Evolutionary conservation across 768 basidiomycete genomes (phyloP).

Genomic region (Aureoboletus auriporus): DNA sequence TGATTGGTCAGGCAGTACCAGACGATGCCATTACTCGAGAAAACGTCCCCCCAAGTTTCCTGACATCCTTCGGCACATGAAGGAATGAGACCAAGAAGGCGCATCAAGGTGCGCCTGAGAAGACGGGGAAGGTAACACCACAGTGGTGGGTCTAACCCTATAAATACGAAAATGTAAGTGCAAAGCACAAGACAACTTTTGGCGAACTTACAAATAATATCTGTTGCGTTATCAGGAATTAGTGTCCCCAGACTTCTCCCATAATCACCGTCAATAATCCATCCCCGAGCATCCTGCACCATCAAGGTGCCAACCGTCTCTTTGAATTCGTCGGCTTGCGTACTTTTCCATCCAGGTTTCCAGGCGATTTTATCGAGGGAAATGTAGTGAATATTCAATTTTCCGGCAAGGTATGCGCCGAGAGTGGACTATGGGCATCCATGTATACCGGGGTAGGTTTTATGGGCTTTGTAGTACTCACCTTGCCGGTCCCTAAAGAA

Average conservation of each 20-base stretch:
- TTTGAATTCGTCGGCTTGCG: slow-evolving; percentile 25
- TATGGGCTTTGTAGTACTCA: slow-evolving; percentile 8
- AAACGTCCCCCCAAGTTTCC: slow-evolving; percentile 37
- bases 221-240: slow-evolving; percentile 39
- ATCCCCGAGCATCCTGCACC: slow-evolving; percentile 35
- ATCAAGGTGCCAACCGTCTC: slow-evolving; percentile 19
- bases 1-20: slow-evolving; percentile 47
- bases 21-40: slow-evolving; percentile 49
- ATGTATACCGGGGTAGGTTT: neutral
- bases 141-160: slow-evolving; percentile 70
- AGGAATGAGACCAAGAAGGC: slow-evolving; percentile 32
- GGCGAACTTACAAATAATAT: slow-evolving; percentile 47
- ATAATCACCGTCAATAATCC: slow-evolving; percentile 56
- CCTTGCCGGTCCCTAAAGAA: slow-evolving; percentile 38
- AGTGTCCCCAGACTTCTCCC: slow-evolving; percentile 24
- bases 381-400: slow-evolving; percentile 44
- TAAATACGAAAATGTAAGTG: neutral
- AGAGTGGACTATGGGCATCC: slow-evolving; percentile 42
- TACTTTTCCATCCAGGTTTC: slow-evolving; percentile 44
- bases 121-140: slow-evolving; percentile 58
- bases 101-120: slow-evolving; percentile 47
- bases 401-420: slow-evolving; percentile 37
- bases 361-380: slow-evolving; percentile 46
- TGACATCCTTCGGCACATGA: slow-evolving; percentile 49
- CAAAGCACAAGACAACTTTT: neutral